These are phyloP conservation scores for Lentinula sp. DNA, from an alignment of 768 basidiomycete genomes.

Conservation along the genomic window DNA sequence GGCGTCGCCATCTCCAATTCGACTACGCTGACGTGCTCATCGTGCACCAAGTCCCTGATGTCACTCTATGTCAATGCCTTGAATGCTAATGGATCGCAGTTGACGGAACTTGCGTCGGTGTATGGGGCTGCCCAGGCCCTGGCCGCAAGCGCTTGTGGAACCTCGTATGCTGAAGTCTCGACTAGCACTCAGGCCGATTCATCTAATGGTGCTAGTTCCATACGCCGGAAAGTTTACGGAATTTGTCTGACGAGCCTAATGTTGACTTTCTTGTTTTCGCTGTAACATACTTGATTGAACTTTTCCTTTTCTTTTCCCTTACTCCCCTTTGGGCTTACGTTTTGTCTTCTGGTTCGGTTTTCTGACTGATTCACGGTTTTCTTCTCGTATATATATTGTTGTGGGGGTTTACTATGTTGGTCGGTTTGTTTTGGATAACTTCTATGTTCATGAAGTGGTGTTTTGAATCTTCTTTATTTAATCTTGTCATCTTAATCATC, in stretches of 20 bases:
- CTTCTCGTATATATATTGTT: not conserved
- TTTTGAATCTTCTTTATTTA: not conserved
- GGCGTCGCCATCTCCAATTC: slow-evolving; percentile 47
- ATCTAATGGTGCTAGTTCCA: not conserved
- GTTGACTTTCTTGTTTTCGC: not conserved
- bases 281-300: not conserved
- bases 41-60: slow-evolving; percentile 60
- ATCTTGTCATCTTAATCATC: not conserved
- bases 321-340: not conserved
- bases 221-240: not conserved
- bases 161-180: slow-evolving; percentile 32
- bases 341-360: not conserved
- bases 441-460: not conserved
- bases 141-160: slow-evolving; percentile 46
- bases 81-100: slow-evolving; percentile 21
- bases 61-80: slow-evolving; percentile 43
- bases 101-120: slow-evolving; percentile 33
- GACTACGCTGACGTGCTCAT: slow-evolving; percentile 50
- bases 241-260: not conserved
- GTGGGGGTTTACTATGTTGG: not conserved
- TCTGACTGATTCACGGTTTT: not conserved
- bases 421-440: not conserved
- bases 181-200: not conserved
- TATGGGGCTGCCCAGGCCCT: slow-evolving; percentile 42
- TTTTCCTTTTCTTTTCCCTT: not conserved